phyloP scores from a whole-genome alignment of 345 rosid genomes.

The Trapa bicornis region DNA sequence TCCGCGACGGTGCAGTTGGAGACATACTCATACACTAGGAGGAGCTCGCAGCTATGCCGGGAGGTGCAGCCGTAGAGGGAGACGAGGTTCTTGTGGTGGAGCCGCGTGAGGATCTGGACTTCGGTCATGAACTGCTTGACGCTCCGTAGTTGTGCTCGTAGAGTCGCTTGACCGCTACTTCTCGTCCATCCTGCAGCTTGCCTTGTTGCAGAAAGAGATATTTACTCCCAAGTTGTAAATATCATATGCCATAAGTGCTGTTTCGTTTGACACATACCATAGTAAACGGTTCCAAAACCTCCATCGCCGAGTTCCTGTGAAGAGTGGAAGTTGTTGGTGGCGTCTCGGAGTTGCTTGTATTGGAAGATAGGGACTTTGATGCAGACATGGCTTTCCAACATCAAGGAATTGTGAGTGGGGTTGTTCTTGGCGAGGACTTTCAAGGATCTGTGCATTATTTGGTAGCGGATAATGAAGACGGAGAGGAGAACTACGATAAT shows the following conservation, averaged over 20 bases:
- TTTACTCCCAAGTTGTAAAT: too few relatives aligned
- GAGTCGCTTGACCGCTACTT: constrained; percentile 28
- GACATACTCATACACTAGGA: constrained; percentile 20
- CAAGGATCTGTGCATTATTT: constrained; percentile 15
- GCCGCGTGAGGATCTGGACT: constrained; percentile 19
- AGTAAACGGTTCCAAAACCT: constrained; percentile 58
- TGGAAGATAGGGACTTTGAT: constrained; percentile 45
- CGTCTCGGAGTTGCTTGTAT: constrained; percentile 45
- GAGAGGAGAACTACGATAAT: constrained; percentile 12
- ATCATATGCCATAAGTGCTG: not conserved
- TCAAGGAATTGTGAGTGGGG: constrained; percentile 9
- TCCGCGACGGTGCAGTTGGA: constrained; percentile 11
- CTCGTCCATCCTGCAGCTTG: constrained; percentile 21
- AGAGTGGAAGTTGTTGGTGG: constrained; percentile 37
- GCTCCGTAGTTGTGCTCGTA: constrained; percentile 15
- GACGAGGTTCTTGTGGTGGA: constrained; percentile 26
- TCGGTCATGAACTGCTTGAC: constrained; percentile 25
- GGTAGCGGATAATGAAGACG: constrained; percentile 11
- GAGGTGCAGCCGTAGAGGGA: constrained; percentile 29
- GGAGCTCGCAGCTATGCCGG: constrained; percentile 19
- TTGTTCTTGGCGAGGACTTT: constrained; percentile 14
- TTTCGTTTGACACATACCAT: constrained; percentile 16
- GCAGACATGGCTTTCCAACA: constrained; percentile 11
- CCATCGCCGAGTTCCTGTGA: constrained; percentile 55
- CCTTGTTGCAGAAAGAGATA: constrained; percentile 33